Evolutionary conservation across 2,329 filamentous ascomycete genomes (phyloP), one percentile per base, ranked within the genome.

Genomic region (Paecilomyces sp.): DNA sequence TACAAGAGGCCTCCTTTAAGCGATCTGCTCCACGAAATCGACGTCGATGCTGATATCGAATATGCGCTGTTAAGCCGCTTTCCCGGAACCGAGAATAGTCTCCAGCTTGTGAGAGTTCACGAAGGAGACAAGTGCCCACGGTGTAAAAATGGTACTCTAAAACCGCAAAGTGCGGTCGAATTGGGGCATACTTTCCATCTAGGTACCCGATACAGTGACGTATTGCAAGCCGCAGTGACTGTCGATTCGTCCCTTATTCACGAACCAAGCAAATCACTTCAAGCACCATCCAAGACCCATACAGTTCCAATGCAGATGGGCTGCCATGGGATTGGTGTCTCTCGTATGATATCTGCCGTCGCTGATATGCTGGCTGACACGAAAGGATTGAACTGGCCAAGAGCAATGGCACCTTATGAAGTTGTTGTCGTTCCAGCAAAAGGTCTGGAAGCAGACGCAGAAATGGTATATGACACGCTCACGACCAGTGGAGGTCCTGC

Each of bases 171-270:
- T 62, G 90, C 92, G 7, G 88, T 97, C 56, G 94, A 99, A 75
- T 82, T 97, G 15, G 94, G 91, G 0, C 94, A 99, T 74, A 97
- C 94, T 0, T 99, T 99, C 76, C 88, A 95, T 72, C 86, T 99
- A 1, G 92, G 93, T 11, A 92, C 90, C 1, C 85, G 92, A 31
- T 99, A 99, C 77, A 92, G 89, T 25, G 80, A 84, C 22, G 88
- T 91, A 0, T 80, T 99, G 0, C 78, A 82, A 7, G 89, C 90
- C 1, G 80, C 76, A 0, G 83, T 94, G 2, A 77, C 79, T 13
- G 65, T 79, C 28, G 82, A 77, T 28, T 68, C 65, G 33, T 63
- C 65, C 9, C 62, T 62, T 61, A 54, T 64, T 56, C 54, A 31
- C 30, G 60, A 65, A 22, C 56, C 63, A 9, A 55, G 57, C 24